phyloP scores from a whole-genome alignment of 176 grass and related monocot species.

The Dactylis glomerata region DNA sequence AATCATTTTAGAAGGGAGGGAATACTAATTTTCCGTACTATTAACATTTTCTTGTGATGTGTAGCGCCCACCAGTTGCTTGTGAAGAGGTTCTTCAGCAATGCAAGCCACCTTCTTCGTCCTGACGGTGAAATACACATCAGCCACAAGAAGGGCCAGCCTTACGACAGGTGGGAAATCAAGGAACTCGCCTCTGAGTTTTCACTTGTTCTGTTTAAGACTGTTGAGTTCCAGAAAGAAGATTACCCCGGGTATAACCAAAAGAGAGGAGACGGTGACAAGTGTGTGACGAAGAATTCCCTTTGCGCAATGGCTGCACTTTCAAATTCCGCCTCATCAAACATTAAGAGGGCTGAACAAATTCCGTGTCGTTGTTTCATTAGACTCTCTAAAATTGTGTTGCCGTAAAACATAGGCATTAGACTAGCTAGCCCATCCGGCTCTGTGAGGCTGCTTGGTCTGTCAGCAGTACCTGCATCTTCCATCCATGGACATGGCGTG shows the following conservation, averaged over 20 bases:
- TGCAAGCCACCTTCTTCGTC: constrained; percentile 30
- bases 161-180: constrained; percentile 41
- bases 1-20: too few relatives aligned
- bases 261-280: constrained; percentile 44
- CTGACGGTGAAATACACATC: constrained; percentile 56
- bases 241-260: constrained; percentile 53
- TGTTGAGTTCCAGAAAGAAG: constrained; percentile 26
- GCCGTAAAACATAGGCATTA: neutral
- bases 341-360: too few relatives aligned
- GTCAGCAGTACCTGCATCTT: neutral
- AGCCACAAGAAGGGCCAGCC: constrained; percentile 39
- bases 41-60: neutral
- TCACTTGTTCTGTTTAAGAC: constrained; percentile 35
- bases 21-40: too few relatives aligned
- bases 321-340: neutral
- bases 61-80: neutral
- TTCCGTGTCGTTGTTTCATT: neutral
- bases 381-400: neutral
- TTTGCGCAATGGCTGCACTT: neutral
- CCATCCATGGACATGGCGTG: neutral
- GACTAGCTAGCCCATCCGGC: neutral
- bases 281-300: neutral
- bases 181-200: constrained; percentile 28
- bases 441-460: neutral
- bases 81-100: constrained; percentile 33